These are phyloP conservation scores for Ceratobasidium sp. DNA, from an alignment of 1,284 basidiomycete species.

Conservation along the genomic window DNA sequence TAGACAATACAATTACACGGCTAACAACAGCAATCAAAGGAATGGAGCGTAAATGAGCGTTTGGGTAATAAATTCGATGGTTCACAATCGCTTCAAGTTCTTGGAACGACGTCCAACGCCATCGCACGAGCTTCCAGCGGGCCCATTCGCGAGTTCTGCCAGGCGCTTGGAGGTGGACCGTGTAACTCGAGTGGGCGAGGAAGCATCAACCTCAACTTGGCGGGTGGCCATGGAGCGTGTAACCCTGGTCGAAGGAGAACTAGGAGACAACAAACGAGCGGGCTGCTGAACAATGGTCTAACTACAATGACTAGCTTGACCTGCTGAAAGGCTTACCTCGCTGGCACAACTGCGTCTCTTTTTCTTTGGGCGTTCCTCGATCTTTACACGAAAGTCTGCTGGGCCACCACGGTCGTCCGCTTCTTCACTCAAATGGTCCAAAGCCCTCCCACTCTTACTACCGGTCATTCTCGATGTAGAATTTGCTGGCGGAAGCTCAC, in stretches of 20 bases:
- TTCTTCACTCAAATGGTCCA: conserved; percentile 11
- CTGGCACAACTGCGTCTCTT: conserved; percentile 28
- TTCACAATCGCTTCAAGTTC: conserved; percentile 31
- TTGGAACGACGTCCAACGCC: conserved; percentile 8
- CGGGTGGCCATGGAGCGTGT: conserved; percentile 29
- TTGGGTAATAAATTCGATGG: no score
- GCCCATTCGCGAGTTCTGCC: conserved; percentile 6
- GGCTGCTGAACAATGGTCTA: neutral
- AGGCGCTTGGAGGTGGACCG: conserved; percentile 36
- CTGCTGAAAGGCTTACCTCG: conserved; percentile 1
- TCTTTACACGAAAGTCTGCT: neutral
- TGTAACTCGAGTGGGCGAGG: conserved; percentile 22
- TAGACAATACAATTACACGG: no score
- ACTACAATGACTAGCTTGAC: no score
- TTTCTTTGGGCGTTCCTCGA: conserved; percentile 35
- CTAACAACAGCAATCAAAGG: no score
- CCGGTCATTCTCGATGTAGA: conserved; percentile 28
- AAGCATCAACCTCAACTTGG: conserved; percentile 9
- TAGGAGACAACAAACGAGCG: neutral
- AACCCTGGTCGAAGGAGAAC: conserved; percentile 9
- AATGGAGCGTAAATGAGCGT: no score
- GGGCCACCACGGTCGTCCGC: neutral
- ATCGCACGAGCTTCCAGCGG: neutral
- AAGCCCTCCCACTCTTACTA: conserved; percentile 26
- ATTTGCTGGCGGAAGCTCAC: conserved; percentile 26